These are phyloP conservation scores for Taphrina populina DNA, from an alignment of 1,139 yeast species.

Conservation along the genomic window DNA sequence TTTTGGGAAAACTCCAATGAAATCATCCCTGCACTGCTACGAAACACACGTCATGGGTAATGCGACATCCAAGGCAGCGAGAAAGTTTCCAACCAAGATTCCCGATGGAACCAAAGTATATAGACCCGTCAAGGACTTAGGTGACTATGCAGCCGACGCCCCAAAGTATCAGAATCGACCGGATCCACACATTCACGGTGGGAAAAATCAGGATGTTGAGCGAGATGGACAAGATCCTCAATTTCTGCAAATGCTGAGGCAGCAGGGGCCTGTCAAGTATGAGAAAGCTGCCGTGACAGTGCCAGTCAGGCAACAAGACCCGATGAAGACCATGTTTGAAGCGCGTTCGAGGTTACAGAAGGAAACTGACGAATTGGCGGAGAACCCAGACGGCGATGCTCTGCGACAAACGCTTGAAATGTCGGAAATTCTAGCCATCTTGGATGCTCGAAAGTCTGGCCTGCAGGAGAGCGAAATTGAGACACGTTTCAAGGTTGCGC, in stretches of 20 bases:
- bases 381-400: slow-evolving; percentile 4
- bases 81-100: slow-evolving; percentile 20
- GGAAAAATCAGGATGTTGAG: slow-evolving; percentile 6
- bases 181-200: slow-evolving; percentile 2
- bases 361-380: slow-evolving; percentile 6
- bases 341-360: slow-evolving; percentile 10
- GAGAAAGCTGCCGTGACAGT: slow-evolving; percentile 4
- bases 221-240: slow-evolving; percentile 18
- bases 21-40: too few species aligned
- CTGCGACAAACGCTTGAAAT: slow-evolving; percentile 19
- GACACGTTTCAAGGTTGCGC: slow-evolving; percentile 11
- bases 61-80: slow-evolving; percentile 13
- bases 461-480: slow-evolving; percentile 3
- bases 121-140: slow-evolving; percentile 10
- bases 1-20: too few species aligned
- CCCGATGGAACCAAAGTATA: slow-evolving; percentile 10
- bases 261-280: slow-evolving; percentile 13
- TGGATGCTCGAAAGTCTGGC: slow-evolving; percentile 27
- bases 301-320: not conserved
- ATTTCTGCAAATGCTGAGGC: slow-evolving; percentile 19
- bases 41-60: slow-evolving; percentile 20
- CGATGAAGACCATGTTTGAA: slow-evolving; percentile 11
- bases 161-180: slow-evolving; percentile 8
- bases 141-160: slow-evolving; percentile 11
- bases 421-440: slow-evolving; percentile 19